Conservation (phyloP, 176 grass and related monocot species). For the Thinopyrum elongatum region DNA sequence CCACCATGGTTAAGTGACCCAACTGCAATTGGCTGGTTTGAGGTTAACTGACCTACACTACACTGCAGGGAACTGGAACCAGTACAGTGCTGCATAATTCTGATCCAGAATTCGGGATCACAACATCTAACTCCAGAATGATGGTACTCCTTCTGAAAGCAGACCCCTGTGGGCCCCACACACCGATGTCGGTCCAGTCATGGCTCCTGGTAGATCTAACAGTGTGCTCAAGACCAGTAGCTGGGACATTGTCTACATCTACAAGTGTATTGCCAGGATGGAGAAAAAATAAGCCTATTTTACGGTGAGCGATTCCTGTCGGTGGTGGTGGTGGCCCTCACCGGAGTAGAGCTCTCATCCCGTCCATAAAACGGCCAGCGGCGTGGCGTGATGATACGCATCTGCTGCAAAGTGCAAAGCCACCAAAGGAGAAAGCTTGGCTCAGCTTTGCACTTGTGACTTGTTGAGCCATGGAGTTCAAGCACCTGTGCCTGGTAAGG, state of each 20-base stretch:
- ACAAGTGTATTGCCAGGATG: not conserved
- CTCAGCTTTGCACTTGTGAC: not conserved
- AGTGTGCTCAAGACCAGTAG: not conserved
- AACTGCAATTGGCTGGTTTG: not conserved
- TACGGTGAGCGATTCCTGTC: conserved; percentile 13
- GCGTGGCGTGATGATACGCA: conserved; percentile 26
- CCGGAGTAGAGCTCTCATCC: conserved; percentile 23
- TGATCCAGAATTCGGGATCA: not conserved
- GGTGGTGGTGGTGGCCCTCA: conserved; percentile 32
- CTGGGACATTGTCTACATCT: conserved; percentile 4
- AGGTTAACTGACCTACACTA: not conserved
- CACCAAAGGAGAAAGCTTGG: not conserved
- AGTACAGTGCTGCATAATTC: not conserved
- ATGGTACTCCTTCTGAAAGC: not conserved
- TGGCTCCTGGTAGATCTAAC: conserved; percentile 28
- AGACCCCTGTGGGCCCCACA: conserved; percentile 4
- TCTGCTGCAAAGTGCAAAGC: not conserved
- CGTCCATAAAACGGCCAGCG: conserved; percentile 28
- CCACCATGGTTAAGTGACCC: not conserved
- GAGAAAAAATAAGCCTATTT: not conserved
- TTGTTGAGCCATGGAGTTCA: conserved; percentile 45
- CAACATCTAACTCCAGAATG: not conserved
- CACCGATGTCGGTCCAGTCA: not conserved
- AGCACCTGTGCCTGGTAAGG: conserved; percentile 59
- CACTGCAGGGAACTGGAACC: not conserved